Percentiles rank a stretch among this genome's conserved stretches.
phyloP scores from a whole-genome alignment of 2,329 filamentous ascomycete species.

The Venturiaceae sp. region DNA sequence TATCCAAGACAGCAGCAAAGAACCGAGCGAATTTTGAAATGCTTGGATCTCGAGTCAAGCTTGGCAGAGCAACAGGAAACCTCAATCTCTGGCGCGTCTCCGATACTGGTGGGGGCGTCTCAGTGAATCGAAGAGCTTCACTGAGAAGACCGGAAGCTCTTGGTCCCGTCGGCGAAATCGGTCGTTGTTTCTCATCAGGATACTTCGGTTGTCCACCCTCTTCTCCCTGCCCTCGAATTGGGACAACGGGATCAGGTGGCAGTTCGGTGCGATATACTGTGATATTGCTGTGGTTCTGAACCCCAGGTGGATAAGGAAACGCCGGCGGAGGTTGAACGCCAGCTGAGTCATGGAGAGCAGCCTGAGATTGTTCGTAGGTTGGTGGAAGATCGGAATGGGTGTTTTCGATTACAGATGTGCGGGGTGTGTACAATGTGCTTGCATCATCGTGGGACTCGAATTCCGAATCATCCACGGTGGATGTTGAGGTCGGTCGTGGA shows the following conservation, averaged over 20 bases:
- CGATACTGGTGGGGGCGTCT: conserved; percentile 1
- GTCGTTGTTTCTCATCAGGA: background rate
- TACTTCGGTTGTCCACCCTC: background rate
- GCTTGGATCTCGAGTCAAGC: background rate
- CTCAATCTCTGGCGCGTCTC: background rate
- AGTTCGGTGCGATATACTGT: conserved; percentile 4
- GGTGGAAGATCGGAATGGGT: conserved; percentile 5
- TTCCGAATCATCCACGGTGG: background rate
- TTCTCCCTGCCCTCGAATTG: background rate
- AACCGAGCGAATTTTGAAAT: conserved; percentile 4
- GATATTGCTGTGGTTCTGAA: background rate
- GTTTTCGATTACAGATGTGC: background rate
- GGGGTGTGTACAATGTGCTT: background rate
- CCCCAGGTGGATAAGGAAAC: background rate
- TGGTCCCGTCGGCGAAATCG: background rate
- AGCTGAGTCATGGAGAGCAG: background rate
- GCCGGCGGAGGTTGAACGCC: background rate
- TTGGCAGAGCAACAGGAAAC: background rate
- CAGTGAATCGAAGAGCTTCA: conserved; percentile 5
- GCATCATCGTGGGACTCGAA: background rate
- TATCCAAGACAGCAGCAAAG: background rate
- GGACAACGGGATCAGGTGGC: conserved; percentile 1
- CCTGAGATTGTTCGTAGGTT: conserved; percentile 7
- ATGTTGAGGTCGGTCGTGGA: background rate
- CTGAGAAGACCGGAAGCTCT: background rate